A percentile compares a stretch with the other conserved stretches of the same genome.
Evolutionary conservation across 2,329 filamentous ascomycete genomes (phyloP).

Genomic region (Colletotrichum sp.): DNA sequence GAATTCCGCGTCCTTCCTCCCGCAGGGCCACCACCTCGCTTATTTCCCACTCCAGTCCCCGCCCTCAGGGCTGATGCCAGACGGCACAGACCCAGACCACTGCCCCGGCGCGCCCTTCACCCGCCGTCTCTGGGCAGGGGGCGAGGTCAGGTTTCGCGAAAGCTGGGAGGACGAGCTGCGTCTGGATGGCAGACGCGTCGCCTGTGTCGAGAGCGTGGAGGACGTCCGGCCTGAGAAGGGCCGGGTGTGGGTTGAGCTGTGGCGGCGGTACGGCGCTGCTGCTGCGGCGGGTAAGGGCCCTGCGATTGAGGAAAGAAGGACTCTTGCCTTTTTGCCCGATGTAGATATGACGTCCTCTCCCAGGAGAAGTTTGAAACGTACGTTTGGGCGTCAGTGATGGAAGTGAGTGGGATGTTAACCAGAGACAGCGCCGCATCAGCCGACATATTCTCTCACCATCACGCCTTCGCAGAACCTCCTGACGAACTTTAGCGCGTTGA

Average conservation of each 20-base stretch:
- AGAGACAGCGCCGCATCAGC: slow-evolving; percentile 35
- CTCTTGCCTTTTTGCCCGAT: slow-evolving; percentile 56
- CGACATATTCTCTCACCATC: slow-evolving; percentile 50
- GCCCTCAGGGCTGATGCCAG: slow-evolving; percentile 68
- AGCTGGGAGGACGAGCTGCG: slow-evolving; percentile 33
- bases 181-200: slow-evolving; percentile 42
- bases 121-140: slow-evolving; percentile 89
- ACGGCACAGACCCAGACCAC: slow-evolving; percentile 85
- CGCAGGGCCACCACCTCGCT: slow-evolving; percentile 79
- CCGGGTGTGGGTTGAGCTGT: slow-evolving; percentile 56
- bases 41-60: slow-evolving; percentile 81
- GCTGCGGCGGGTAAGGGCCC: slow-evolving; percentile 13
- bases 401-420: background rate
- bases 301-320: slow-evolving; percentile 52
- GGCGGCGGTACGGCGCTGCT: slow-evolving; percentile 45
- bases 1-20: slow-evolving; percentile 39
- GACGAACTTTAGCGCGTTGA: slow-evolving; percentile 89
- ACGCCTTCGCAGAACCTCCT: slow-evolving; percentile 74
- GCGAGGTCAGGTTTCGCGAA: slow-evolving; percentile 63
- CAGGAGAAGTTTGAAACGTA: slow-evolving; percentile 30
- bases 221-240: slow-evolving; percentile 36
- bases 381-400: background rate
- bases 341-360: slow-evolving; percentile 20
- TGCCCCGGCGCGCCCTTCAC: slow-evolving; percentile 74
- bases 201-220: slow-evolving; percentile 52